Evolutionary conservation across 768 basidiomycete genomes (phyloP).

Genomic region (Collybia sp.): DNA sequence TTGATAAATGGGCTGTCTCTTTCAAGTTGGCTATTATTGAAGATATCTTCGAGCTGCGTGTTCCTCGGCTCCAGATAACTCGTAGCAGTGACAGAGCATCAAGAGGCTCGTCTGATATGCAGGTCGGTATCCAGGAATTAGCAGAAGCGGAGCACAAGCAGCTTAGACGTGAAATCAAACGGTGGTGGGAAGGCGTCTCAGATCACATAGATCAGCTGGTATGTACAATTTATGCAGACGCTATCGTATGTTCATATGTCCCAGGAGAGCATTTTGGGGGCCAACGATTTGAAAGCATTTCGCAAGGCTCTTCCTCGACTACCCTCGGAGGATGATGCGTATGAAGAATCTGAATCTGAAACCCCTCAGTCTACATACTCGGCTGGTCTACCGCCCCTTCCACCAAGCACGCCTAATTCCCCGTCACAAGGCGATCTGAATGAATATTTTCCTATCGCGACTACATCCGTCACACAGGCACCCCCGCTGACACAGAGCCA

Average conservation of each 20-base stretch:
- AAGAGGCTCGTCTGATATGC: background rate
- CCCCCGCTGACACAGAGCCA: conserved; percentile 15
- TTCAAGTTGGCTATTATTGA: conserved; percentile 42
- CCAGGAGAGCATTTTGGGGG: conserved; percentile 40
- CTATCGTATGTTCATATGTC: background rate
- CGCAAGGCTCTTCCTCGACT: conserved; percentile 55
- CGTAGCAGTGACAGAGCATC: conserved; percentile 14
- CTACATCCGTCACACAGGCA: conserved; percentile 7
- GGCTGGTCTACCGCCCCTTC: conserved; percentile 6
- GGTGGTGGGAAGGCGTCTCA: conserved; percentile 63
- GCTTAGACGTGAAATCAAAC: conserved; percentile 49
- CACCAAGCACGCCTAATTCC: conserved; percentile 15
- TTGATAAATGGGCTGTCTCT: conserved; percentile 25
- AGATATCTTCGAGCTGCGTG: conserved; percentile 57
- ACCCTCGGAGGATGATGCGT: conserved; percentile 52
- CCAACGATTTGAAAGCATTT: conserved; percentile 17
- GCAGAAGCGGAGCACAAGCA: conserved; percentile 39
- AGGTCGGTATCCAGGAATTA: background rate
- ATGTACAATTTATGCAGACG: background rate
- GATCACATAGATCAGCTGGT: conserved; percentile 61
- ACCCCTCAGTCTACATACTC: conserved; percentile 8
- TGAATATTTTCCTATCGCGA: background rate
- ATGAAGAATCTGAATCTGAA: conserved; percentile 24
- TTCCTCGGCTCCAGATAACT: conserved; percentile 56
- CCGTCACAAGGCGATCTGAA: background rate